phyloP scores from a whole-genome alignment of 371 early-diverging fungal genomes.

The Mucor racemosus region DNA sequence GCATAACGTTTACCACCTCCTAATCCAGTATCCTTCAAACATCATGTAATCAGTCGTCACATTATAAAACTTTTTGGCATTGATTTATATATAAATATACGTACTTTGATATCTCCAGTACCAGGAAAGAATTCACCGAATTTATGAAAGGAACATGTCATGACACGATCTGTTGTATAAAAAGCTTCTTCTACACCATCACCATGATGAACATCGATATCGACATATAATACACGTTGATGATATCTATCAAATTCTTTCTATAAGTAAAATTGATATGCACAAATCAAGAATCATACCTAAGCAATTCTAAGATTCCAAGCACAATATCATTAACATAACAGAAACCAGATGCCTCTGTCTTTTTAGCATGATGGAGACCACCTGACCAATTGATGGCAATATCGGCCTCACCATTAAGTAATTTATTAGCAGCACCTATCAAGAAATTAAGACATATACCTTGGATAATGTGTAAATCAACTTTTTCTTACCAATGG shows the following conservation, averaged over 20 bases:
- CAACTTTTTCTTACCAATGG: constrained; percentile 62
- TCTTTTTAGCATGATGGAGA: constrained; percentile 95
- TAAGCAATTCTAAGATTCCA: constrained; percentile 94
- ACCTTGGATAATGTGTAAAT: no score
- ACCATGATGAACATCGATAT: constrained; percentile 99
- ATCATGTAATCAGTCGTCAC: neutral
- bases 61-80: neutral
- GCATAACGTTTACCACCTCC: constrained; percentile 92
- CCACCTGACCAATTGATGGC: constrained; percentile 98
- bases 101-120: constrained; percentile 87
- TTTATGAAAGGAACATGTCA: constrained; percentile 99
- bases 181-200: constrained; percentile 99
- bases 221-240: constrained; percentile 97
- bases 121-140: constrained; percentile 99
- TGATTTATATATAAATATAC: neutral
- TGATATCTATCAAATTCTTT: constrained; percentile 57
- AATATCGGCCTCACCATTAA: constrained; percentile 87
- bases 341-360: constrained; percentile 96
- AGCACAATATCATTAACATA: constrained; percentile 98
- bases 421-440: constrained; percentile 90
- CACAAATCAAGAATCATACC: constrained; percentile 28
- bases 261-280: neutral
- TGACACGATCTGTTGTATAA: constrained; percentile 98
- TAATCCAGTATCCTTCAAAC: constrained; percentile 79
- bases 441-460: neutral